Evolutionary conservation across 2,329 filamentous ascomycete species (phyloP).

Genomic region (Microascus cirrosus): DNA sequence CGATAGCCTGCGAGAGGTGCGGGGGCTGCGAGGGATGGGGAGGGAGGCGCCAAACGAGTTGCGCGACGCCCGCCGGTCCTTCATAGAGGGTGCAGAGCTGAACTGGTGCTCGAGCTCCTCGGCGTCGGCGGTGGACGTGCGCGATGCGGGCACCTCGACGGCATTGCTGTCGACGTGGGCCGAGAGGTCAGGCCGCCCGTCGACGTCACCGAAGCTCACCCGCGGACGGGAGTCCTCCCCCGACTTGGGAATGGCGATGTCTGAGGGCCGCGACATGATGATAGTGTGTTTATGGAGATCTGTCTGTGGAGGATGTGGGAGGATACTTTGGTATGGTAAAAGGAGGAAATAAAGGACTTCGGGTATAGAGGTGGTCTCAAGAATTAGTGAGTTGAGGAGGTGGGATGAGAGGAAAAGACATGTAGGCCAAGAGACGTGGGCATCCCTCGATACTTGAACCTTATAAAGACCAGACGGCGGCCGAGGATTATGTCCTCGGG

Average conservation of each 20-base stretch:
- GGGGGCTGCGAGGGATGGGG: slow-evolving; percentile 61
- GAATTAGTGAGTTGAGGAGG: background rate
- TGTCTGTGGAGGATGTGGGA: background rate
- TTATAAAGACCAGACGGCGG: background rate
- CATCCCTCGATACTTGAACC: background rate
- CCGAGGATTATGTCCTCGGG: background rate
- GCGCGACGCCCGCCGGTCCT: slow-evolving; percentile 55
- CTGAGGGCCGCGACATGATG: background rate
- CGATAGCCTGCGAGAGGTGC: slow-evolving; percentile 56
- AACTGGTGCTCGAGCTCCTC: slow-evolving; percentile 63
- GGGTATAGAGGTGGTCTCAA: background rate
- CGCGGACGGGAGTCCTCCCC: background rate
- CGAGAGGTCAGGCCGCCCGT: background rate
- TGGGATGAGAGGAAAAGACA: too few relatives aligned
- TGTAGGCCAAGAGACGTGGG: too few relatives aligned
- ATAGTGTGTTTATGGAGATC: background rate
- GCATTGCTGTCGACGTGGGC: slow-evolving; percentile 16
- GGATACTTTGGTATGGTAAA: background rate
- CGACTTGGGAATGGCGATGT: background rate
- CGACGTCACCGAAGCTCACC: background rate
- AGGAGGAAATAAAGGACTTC: background rate
- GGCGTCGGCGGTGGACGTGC: slow-evolving; percentile 58
- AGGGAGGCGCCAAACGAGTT: slow-evolving; percentile 67
- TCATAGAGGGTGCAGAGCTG: slow-evolving; percentile 55
- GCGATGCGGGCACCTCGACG: slow-evolving; percentile 59